Percentiles rank a stretch among this genome's conserved stretches.
These are phyloP conservation scores for Coemansia sp. DNA, from an alignment of 192 early-diverging fungal genomes.

Conservation along the genomic window DNA sequence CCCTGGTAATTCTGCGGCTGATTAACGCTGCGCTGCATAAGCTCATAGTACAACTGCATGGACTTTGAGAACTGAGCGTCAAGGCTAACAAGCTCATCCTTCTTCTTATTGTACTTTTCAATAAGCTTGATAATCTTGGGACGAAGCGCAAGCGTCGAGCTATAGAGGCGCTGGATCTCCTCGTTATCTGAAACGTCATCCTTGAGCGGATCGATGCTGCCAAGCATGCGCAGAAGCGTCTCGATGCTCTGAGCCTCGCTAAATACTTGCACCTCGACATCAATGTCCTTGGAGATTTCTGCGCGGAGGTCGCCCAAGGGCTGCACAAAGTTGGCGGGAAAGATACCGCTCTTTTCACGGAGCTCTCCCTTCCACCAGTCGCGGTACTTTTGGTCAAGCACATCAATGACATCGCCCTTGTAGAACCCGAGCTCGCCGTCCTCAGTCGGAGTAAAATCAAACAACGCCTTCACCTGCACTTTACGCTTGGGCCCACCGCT, in stretches of 20 bases:
- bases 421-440: slow-evolving; percentile 88
- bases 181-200: slow-evolving; percentile 92
- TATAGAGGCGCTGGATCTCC: slow-evolving; percentile 79
- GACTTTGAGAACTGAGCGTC: slow-evolving; percentile 43
- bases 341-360: slow-evolving; percentile 88
- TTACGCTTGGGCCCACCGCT: slow-evolving; percentile 42
- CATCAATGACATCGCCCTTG: slow-evolving; percentile 86
- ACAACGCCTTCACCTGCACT: slow-evolving; percentile 88
- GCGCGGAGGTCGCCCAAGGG: slow-evolving; percentile 64
- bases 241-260: slow-evolving; percentile 76
- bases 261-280: slow-evolving; percentile 71
- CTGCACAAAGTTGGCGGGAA: slow-evolving; percentile 97
- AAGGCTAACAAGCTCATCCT: slow-evolving; percentile 60
- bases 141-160: slow-evolving; percentile 75
- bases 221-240: slow-evolving; percentile 72
- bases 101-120: slow-evolving; percentile 81
- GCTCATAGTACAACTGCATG: slow-evolving; percentile 45
- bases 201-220: slow-evolving; percentile 73
- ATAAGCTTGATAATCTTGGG: slow-evolving; percentile 86
- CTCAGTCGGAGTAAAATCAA: slow-evolving; percentile 91
- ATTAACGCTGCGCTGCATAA: slow-evolving; percentile 37
- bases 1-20: slow-evolving; percentile 19
- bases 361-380: slow-evolving; percentile 99
- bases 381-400: slow-evolving; percentile 91
- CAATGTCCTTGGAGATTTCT: slow-evolving; percentile 59